Evolutionary conservation across 495 filamentous ascomycete species (phyloP).

Genomic region (Neurospora tetraspora): DNA sequence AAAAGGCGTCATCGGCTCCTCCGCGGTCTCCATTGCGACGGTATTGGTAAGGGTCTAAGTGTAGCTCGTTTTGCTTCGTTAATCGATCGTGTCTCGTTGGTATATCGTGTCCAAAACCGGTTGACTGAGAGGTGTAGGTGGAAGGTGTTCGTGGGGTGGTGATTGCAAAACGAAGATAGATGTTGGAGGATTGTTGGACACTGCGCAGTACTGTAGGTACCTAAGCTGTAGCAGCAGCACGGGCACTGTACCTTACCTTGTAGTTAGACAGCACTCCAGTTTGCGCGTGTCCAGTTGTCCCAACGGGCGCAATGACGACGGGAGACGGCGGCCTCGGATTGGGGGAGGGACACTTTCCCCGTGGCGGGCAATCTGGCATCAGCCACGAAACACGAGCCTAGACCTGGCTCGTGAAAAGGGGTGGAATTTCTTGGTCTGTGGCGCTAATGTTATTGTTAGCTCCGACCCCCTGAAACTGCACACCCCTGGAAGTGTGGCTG

Average conservation of each 20-base stretch:
- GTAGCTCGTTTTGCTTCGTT: neutral
- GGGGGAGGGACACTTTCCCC: neutral
- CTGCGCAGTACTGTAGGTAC: neutral
- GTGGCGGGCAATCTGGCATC: neutral
- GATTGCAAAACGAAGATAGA: neutral
- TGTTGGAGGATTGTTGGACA: neutral
- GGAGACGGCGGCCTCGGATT: neutral
- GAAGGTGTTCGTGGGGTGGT: neutral
- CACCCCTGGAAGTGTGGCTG: neutral
- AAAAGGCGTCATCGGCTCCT: conserved; percentile 22
- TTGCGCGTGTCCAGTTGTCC: neutral
- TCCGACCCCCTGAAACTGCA: neutral
- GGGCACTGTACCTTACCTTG: neutral
- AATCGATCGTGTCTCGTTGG: neutral
- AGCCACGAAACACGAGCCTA: neutral
- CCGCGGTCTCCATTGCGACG: conserved; percentile 16
- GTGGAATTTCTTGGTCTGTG: neutral
- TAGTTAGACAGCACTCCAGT: neutral
- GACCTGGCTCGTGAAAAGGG: neutral
- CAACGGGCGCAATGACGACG: neutral
- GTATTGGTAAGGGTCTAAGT: neutral
- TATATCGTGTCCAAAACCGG: neutral
- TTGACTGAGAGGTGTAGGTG: neutral
- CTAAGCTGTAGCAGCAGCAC: neutral
- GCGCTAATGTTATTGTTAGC: neutral